Evolutionary conservation across 192 early-diverging fungal species (phyloP), one percentile per base, ranked within the genome.

Genomic region (Fimicolochytrium jonesii): DNA sequence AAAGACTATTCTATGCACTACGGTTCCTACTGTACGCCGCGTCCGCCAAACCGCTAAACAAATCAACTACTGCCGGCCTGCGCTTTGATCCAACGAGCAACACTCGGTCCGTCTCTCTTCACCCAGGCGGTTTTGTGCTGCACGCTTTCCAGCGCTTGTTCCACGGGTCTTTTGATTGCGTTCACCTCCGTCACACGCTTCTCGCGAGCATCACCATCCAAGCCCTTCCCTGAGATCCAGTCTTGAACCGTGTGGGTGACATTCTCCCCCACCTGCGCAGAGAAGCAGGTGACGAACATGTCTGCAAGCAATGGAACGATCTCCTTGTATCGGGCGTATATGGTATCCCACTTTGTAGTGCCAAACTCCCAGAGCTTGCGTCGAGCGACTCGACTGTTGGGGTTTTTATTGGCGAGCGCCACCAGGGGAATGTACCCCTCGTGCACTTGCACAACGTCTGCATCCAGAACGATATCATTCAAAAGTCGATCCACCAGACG

Each of bases 401-500:
- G 61, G 45, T 51, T 69, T 4, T 44, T 18, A 11, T 11, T 59
- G 28, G 61, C 25, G 22, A 70, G 32, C n/a, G 55, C 55, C 22
- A 20, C 18, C 34, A 71, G 28, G 0, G 52, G 31, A 32, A 63
- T 63, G 30, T 10, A 13, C 11, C 35, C 53, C 7, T 69, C 67
- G 25, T 62, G 15, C 23, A 52, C 34, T 29, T 45, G 48, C 35
- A 92, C 75, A 1, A 81, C 79, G 61, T 92, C 92, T 20, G 90
- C 75, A 74, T 94, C 89, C 23, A 91, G 87, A 1, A 88, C 72
- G 47, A 94, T 86, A 52, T 90, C 87, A 35, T 92, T 88, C 51
- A 74, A 53, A 45, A 90, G 79, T 37, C 46, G 42, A 56, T 91
- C 81, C 50, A 87, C 79, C 56, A 76, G 60, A 3, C 44, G 56